A percentile compares a stretch with the other conserved stretches of the same genome.
phyloP scores from a whole-genome alignment of 1,284 basidiomycete species.

The Neotropicomus parvogracilis region DNA sequence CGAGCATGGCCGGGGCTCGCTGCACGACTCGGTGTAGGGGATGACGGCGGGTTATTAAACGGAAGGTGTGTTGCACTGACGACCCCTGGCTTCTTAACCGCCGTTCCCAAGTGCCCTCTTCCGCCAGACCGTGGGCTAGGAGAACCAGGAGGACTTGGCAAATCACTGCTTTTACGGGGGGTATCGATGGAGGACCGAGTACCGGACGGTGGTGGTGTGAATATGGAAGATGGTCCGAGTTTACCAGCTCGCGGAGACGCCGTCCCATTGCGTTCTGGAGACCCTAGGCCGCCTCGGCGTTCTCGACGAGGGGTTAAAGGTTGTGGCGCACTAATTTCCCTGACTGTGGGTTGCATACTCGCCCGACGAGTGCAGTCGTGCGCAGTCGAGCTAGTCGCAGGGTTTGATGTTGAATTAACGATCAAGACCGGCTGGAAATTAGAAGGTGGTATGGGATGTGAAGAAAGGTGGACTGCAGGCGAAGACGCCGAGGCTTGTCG shows the following conservation, averaged over 20 bases:
- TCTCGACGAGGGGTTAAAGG: slow-evolving; percentile 38
- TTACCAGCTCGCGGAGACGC: slow-evolving; percentile 27
- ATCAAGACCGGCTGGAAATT: slow-evolving; percentile 49
- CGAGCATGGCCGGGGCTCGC: slow-evolving; percentile 42
- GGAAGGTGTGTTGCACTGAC: slow-evolving; percentile 42
- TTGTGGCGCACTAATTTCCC: slow-evolving; percentile 43
- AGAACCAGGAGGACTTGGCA: slow-evolving; percentile 45
- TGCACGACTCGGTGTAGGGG: slow-evolving; percentile 37
- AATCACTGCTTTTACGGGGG: slow-evolving; percentile 36
- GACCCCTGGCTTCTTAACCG: slow-evolving; percentile 37
- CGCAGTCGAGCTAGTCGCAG: slow-evolving; percentile 42
- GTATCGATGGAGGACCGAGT: slow-evolving; percentile 29
- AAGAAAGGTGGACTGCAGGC: slow-evolving; percentile 59
- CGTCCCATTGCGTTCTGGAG: slow-evolving; percentile 24
- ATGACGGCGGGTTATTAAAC: slow-evolving; percentile 32
- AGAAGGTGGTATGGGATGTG: slow-evolving; percentile 49
- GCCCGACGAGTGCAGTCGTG: slow-evolving; percentile 41
- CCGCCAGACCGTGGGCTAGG: slow-evolving; percentile 45
- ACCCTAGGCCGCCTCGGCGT: slow-evolving; percentile 15
- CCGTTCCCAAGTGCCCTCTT: slow-evolving; percentile 38
- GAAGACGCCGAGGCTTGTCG: slow-evolving; percentile 69
- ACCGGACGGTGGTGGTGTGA: slow-evolving; percentile 29
- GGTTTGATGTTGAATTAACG: slow-evolving; percentile 43
- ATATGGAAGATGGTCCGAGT: slow-evolving; percentile 39
- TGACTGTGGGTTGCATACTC: slow-evolving; percentile 39